phyloP scores from a whole-genome alignment of 768 basidiomycete genomes.

The Kwoniella newhampshirensis region DNA sequence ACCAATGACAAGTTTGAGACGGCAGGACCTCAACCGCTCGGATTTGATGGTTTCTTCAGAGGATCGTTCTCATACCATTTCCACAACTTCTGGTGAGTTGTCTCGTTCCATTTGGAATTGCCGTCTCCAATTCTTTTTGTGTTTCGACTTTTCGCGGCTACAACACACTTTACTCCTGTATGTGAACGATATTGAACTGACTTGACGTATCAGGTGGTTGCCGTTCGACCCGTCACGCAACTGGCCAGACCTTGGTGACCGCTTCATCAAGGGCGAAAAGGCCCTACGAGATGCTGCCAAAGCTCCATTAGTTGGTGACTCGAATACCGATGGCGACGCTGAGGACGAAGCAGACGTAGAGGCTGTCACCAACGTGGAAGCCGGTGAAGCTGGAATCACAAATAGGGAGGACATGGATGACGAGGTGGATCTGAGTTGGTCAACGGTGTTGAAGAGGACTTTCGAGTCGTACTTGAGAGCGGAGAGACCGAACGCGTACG shows the following conservation, averaged over 20 bases:
- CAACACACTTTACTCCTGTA: no score
- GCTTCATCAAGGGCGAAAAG: conserved; percentile 73
- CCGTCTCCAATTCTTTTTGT: not conserved
- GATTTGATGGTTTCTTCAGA: conserved; percentile 89
- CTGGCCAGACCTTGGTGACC: conserved; percentile 86
- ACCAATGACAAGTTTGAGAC: conserved; percentile 58
- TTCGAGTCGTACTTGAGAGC: conserved; percentile 90
- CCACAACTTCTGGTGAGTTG: conserved; percentile 59
- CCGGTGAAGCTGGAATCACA: conserved; percentile 9
- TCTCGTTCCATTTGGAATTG: not conserved
- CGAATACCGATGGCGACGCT: conserved; percentile 4
- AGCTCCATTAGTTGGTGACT: conserved; percentile 8
- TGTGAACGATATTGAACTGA: conserved; percentile 1
- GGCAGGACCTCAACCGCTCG: conserved; percentile 80
- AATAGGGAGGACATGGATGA: conserved; percentile 45
- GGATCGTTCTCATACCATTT: conserved; percentile 96
- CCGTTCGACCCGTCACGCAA: conserved; percentile 91
- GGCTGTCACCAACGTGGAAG: conserved; percentile 20
- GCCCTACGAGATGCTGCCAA: conserved; percentile 59
- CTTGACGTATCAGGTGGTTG: conserved; percentile 75
- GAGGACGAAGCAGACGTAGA: conserved; percentile 2
- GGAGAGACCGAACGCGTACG: conserved; percentile 93
- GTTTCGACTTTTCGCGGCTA: no score
- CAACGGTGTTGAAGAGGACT: conserved; percentile 88
- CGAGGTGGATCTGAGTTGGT: conserved; percentile 62